Percentiles rank a stretch among this genome's conserved stretches.
Evolutionary conservation across 495 filamentous ascomycete species (phyloP).

Genomic region (Staphylotrichum tortipilum): DNA sequence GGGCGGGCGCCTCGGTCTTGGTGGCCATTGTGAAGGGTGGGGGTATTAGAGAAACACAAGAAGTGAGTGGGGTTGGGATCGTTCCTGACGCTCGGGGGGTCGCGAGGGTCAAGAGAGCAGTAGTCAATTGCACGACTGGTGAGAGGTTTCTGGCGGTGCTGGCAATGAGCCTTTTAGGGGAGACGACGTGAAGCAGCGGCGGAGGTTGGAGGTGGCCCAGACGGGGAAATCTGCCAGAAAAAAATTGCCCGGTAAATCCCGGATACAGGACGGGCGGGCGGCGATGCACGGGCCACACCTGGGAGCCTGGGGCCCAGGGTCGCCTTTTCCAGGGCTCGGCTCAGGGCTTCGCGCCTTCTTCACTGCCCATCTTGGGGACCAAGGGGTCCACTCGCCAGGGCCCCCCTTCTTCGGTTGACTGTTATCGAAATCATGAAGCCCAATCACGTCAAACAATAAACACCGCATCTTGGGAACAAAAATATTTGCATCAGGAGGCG

Average conservation of each 20-base stretch:
- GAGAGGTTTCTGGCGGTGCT: slow-evolving; percentile 11
- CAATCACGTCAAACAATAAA: not conserved
- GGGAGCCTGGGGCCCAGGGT: no score
- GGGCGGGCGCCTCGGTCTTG: slow-evolving; percentile 31
- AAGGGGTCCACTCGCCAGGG: no score
- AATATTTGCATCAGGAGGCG: not conserved
- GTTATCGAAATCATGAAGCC: not conserved
- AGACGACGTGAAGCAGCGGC: no score
- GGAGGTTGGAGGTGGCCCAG: slow-evolving; percentile 7
- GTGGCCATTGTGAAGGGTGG: slow-evolving; percentile 19
- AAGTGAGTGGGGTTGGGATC: slow-evolving; percentile 29
- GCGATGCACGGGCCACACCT: slow-evolving; percentile 13
- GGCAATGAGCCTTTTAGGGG: slow-evolving; percentile 27
- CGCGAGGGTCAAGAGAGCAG: slow-evolving; percentile 17
- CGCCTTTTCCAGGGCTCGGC: not conserved
- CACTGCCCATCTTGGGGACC: no score
- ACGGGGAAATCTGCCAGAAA: slow-evolving; percentile 13
- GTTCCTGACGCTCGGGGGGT: slow-evolving; percentile 17
- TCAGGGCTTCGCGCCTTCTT: not conserved
- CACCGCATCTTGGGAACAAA: not conserved
- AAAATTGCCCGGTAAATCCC: slow-evolving; percentile 28
- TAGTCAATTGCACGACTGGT: slow-evolving; percentile 20
- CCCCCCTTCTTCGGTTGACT: no score
- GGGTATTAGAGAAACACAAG: slow-evolving; percentile 7
- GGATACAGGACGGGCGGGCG: slow-evolving; percentile 10